Base-by-base conservation (phyloP, 345 rosid genomes). In the Lumnitzera racemosa region DNA sequence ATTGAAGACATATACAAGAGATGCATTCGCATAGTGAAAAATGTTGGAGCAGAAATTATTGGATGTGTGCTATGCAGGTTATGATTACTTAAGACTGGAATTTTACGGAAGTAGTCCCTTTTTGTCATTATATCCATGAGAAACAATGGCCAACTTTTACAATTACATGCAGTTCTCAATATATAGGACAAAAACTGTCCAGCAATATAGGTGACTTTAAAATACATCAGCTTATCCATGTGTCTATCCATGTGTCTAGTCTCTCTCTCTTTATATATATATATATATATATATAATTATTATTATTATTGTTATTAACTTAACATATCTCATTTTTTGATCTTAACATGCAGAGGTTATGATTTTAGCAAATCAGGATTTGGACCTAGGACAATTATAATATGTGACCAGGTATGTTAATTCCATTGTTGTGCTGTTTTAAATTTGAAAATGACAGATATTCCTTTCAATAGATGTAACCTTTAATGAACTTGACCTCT, bases 21-120 rank as follows among this genome's bases (percentile, higher is more conserved):
- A 77, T 90, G 97, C 78, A 88, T 94, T 70, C 95, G 97, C 46
- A 83, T 94, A 58, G 96, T 94, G 60, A 84, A 77, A 70, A 84
- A 76, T 70, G 54, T 85, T 24, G 96, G 86, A 67, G 73, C 80
- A 55, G 97, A 85, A 70, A 76, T 81, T 67, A 81, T 82, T 72
- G 99, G 97, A 74, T 95, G 99, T 75, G 85, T 81, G 11, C 71
- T 88, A 56, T 95, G 99, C 95, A 81, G 96, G 99, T 50, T 61
- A 43, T 59, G 25, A 46, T 68, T 13, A 29, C 31, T 23, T 53
- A 1, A 20, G 15, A 25, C 8, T 23, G 56, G 23, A 20, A 13
- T 9, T 17, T 3, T 11, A 14, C 12, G 27, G 16, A 0, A 20
- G 7, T 51, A 13, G 9, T 14, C 17, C 55, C 3, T 17, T 23